Evolutionary conservation across 2,329 filamentous ascomycete species (phyloP).

Genomic region (Aureobasidium sp.): DNA sequence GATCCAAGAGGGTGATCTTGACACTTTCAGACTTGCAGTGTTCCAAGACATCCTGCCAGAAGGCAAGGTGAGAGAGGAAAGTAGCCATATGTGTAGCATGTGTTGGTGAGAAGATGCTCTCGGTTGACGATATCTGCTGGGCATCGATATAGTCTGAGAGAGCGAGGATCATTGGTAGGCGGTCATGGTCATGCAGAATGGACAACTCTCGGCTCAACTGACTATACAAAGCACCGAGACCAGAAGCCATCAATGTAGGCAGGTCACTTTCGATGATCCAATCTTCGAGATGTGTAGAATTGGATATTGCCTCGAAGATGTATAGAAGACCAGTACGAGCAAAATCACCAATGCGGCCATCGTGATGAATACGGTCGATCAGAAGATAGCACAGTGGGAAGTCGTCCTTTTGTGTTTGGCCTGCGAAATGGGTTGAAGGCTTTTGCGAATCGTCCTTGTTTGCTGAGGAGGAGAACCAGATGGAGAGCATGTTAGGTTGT

Average conservation of each 20-base stretch:
- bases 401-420: constrained; percentile 77
- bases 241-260: constrained; percentile 94
- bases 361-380: constrained; percentile 93
- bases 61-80: constrained; percentile 88
- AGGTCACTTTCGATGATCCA: constrained; percentile 98
- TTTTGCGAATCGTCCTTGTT: constrained; percentile 34
- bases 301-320: constrained; percentile 87
- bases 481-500: constrained; percentile 75
- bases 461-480: constrained; percentile 64
- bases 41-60: constrained; percentile 97
- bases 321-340: constrained; percentile 89
- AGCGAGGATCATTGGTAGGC: constrained; percentile 74
- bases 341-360: constrained; percentile 92
- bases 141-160: constrained; percentile 83
- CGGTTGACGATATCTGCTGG: constrained; percentile 60
- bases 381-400: constrained; percentile 94
- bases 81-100: constrained; percentile 85
- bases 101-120: constrained; percentile 65
- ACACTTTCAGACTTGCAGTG: constrained; percentile 90
- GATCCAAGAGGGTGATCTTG: constrained; percentile 85
- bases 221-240: constrained; percentile 71
- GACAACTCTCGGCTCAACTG: constrained; percentile 70
- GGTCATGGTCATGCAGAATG: constrained; percentile 66
- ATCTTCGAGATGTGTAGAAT: constrained; percentile 73
- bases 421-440: constrained; percentile 65